Evolutionary conservation across 345 rosid genomes (phyloP).

Genomic region (Combretum micranthum): DNA sequence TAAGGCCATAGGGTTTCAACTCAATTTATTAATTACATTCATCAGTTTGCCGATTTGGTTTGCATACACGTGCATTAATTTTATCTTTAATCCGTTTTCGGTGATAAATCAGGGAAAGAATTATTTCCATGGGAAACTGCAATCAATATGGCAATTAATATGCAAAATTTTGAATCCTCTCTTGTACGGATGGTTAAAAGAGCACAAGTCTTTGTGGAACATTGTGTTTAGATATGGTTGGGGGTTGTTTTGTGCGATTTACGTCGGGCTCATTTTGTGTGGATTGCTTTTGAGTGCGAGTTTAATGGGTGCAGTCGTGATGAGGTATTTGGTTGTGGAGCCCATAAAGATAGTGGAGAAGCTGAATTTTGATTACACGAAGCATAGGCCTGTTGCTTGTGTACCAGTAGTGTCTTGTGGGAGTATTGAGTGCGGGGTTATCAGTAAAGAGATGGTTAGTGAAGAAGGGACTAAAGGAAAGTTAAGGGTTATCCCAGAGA

Average conservation of each 20-base stretch:
- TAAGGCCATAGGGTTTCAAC: conserved; percentile 61
- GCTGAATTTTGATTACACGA: conserved; percentile 60
- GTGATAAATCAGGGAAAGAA: conserved; percentile 28
- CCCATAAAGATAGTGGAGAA: conserved; percentile 47
- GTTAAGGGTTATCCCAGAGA: conserved; percentile 25
- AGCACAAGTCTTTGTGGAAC: conserved; percentile 32
- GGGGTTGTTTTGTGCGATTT: conserved; percentile 63
- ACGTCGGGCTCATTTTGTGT: conserved; percentile 52
- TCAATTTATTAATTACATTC: conserved; percentile 38
- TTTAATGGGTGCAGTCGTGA: conserved; percentile 43
- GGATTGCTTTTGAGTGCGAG: conserved; percentile 46
- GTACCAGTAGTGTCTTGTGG: conserved; percentile 52
- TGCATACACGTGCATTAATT: conserved; percentile 26
- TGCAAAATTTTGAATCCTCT: conserved; percentile 23
- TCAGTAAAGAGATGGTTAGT: conserved; percentile 38
- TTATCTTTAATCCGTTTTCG: conserved; percentile 55
- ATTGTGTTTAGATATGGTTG: conserved; percentile 41
- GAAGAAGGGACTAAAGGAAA: conserved; percentile 12
- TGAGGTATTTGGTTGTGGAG: conserved; percentile 52
- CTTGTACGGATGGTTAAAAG: conserved; percentile 34
- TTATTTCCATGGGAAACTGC: conserved; percentile 19
- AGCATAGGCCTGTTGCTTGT: conserved; percentile 58
- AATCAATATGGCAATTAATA: conserved; percentile 17
- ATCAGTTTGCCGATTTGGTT: conserved; percentile 40
- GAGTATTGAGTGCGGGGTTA: conserved; percentile 33